These are phyloP conservation scores for Amanita rubescens DNA, from an alignment of 768 basidiomycete genomes.

Conservation along the genomic window DNA sequence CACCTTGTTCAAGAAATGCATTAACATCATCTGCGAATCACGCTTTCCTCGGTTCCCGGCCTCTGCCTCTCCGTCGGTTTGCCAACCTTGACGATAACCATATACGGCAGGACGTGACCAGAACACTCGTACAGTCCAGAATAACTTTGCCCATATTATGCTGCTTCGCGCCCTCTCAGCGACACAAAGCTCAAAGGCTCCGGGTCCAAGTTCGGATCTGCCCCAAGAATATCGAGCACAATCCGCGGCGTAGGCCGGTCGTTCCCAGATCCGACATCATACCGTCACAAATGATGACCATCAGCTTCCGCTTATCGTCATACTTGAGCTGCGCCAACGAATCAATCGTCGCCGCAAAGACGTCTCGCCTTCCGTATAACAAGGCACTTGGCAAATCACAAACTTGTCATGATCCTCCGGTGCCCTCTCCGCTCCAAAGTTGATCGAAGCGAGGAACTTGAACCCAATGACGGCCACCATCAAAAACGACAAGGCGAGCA, in stretches of 20 bases:
- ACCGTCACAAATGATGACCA: slow-evolving; percentile 93
- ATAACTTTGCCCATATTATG: slow-evolving; percentile 99
- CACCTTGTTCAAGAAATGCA: slow-evolving; percentile 98
- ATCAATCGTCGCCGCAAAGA: slow-evolving; percentile 88
- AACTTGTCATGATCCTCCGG: slow-evolving; percentile 97
- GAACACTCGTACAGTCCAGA: slow-evolving; percentile 91
- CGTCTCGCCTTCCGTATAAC: slow-evolving; percentile 92
- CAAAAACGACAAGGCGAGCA: slow-evolving; percentile 80
- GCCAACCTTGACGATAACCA: slow-evolving; percentile 89
- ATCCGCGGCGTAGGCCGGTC: slow-evolving; percentile 95
- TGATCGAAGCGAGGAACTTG: slow-evolving; percentile 90
- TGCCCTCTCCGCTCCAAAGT: slow-evolving; percentile 70
- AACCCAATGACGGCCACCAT: slow-evolving; percentile 96
- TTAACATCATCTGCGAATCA: slow-evolving; percentile 92
- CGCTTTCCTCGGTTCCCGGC: slow-evolving; percentile 97
- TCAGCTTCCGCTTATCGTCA: slow-evolving; percentile 94
- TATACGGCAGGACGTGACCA: slow-evolving; percentile 93
- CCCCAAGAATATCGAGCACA: slow-evolving; percentile 93
- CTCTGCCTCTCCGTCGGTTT: slow-evolving; percentile 90
- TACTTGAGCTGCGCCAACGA: slow-evolving; percentile 92
- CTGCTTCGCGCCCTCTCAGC: slow-evolving; percentile 90
- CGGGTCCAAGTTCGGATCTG: slow-evolving; percentile 86
- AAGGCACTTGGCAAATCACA: slow-evolving; percentile 95
- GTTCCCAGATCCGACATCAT: slow-evolving; percentile 96
- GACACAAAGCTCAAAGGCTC: slow-evolving; percentile 93